Conservation (phyloP, 1,284 basidiomycete genomes). For the Cryptococcus sp. region DNA sequence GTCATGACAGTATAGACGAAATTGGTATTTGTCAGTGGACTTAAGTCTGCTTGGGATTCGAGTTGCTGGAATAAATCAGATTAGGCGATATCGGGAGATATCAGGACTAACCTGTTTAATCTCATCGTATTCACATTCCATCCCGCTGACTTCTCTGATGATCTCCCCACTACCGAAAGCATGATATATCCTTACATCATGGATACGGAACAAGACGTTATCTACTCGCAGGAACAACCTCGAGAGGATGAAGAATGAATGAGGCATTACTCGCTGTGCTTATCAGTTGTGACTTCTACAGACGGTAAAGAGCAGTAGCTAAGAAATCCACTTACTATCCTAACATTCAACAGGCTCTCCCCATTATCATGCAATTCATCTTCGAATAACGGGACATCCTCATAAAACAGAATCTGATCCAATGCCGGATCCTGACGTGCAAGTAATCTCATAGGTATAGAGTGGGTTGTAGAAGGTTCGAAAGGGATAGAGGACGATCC, state of each 20-base stretch:
- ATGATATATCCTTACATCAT: conserved; percentile 87
- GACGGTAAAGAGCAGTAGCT: neutral
- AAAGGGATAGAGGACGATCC: conserved; percentile 50
- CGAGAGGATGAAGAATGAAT: conserved; percentile 85
- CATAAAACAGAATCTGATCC: conserved; percentile 76
- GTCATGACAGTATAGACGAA: conserved; percentile 73
- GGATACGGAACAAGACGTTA: conserved; percentile 84
- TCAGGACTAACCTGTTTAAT: conserved; percentile 63
- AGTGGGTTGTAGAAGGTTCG: conserved; percentile 56
- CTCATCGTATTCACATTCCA: conserved; percentile 80
- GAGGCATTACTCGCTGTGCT: conserved; percentile 88
- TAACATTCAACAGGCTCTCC: conserved; percentile 69
- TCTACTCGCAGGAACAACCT: conserved; percentile 95
- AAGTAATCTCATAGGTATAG: conserved; percentile 74
- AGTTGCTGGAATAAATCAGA: conserved; percentile 55
- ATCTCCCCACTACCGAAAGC: conserved; percentile 60
- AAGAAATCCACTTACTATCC: conserved; percentile 63
- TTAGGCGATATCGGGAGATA: neutral
- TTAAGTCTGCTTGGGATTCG: conserved; percentile 75
- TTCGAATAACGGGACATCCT: conserved; percentile 85
- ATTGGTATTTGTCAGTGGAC: conserved; percentile 79
- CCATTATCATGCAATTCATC: conserved; percentile 95
- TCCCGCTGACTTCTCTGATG: conserved; percentile 77
- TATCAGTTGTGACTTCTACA: conserved; percentile 7
- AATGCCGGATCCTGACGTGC: conserved; percentile 73